These are phyloP conservation scores for Saitozyma podzolica DNA, from an alignment of 768 basidiomycete species.

Conservation along the genomic window DNA sequence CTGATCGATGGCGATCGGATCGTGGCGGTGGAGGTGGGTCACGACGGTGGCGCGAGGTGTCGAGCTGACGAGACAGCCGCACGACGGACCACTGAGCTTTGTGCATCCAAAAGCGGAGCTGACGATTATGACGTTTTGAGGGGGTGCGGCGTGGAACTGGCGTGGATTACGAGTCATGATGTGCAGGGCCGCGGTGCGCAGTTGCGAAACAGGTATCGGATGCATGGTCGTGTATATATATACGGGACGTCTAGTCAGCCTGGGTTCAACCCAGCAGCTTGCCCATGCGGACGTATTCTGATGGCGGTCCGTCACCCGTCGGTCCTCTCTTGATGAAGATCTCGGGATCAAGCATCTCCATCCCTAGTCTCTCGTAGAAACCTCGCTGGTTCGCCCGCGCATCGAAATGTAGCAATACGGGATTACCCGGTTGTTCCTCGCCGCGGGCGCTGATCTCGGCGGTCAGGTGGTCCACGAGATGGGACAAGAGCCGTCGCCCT, in stretches of 20 bases:
- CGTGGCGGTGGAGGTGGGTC: constrained; percentile 38
- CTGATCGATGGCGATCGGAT: constrained; percentile 41
- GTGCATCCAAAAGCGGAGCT: constrained; percentile 2
- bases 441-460: not conserved
- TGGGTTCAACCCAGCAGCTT: constrained; percentile 9
- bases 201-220: not conserved
- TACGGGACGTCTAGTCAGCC: not conserved
- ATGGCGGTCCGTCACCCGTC: constrained; percentile 15
- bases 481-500: constrained; percentile 10
- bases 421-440: not conserved
- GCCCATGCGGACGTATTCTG: constrained; percentile 31
- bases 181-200: too few species aligned
- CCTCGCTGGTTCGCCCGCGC: constrained; percentile 24
- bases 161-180: too few species aligned
- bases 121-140: constrained; percentile 9
- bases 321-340: constrained; percentile 22
- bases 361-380: constrained; percentile 25
- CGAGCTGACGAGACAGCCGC: constrained; percentile 8
- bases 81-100: not conserved
- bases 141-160: not conserved
- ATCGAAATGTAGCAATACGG: constrained; percentile 29
- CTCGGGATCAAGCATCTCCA: constrained; percentile 16
- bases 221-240: not conserved
- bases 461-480: constrained; percentile 9
- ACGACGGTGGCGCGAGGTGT: not conserved